Base-by-base conservation (phyloP, 176 grass and related monocot genomes). In the Cenchrus americanus region DNA sequence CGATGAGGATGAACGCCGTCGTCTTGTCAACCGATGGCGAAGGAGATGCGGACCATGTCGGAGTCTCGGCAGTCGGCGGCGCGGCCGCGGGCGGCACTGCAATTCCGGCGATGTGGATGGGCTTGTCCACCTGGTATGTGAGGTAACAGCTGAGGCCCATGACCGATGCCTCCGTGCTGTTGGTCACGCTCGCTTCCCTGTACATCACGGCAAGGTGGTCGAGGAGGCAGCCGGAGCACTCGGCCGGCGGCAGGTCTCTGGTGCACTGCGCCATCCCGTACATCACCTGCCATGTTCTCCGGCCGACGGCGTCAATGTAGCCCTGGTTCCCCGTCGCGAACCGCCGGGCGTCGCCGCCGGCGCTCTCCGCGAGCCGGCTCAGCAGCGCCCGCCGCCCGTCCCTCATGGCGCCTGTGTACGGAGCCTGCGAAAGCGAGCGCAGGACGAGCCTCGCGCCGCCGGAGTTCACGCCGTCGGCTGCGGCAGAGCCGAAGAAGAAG, bases 231-330 rank as follows among this genome's bases (percentile, higher is more conserved):
- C 22, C 4, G 59, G 22, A 13, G 22, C 59, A 62, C 59, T 24
- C 10, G 59, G n/a, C 2, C 58, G 58, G n/a, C 58, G 58, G 71
- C 71, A 82, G 26, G 63, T 90, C 88, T 52, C 41, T 15, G 7
- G 88, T 86, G 72, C 88, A 90, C 83, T 90, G 83, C 43, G 52
- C 53, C 42, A 90, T 49, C 69, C 75, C 77, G 44, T 89, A 89
- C 44, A 89, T 69, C 23, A 71, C 68, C 68, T 23, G 68, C 68
- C 43, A 47, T 7, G 42, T 10, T 9, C 43, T 43, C 37, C 8
- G 54, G 54, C 19, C 54, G 3, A 4, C 27, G 27, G 27, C 5
- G 54, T 57, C 54, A 0, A 7, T 57, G 55, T 22, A 59, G 17
- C 55, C 55, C 55, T 59, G 55, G 55, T 6, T 68, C 65, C 65